Conservation (phyloP, 2,329 filamentous ascomycete species). For the Aspergillus luchuensis region DNA sequence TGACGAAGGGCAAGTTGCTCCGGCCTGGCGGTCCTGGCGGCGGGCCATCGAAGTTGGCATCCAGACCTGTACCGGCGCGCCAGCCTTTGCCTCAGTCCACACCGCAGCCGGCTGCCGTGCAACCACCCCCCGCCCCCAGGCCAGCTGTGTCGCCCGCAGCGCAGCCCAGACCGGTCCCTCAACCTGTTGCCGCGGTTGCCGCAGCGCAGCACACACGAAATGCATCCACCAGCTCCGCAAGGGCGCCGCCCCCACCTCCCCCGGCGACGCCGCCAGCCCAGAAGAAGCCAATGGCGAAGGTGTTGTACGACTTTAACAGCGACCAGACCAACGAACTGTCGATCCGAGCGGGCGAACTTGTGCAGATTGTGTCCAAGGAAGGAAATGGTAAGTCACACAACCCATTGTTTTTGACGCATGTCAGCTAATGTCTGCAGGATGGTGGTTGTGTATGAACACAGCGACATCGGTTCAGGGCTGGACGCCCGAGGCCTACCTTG, state of each 20-base stretch:
- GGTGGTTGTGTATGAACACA: slow-evolving; percentile 87
- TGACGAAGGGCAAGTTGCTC: slow-evolving; percentile 90
- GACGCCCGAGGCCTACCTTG: slow-evolving; percentile 91
- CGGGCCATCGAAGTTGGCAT: slow-evolving; percentile 70
- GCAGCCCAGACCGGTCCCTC: slow-evolving; percentile 52
- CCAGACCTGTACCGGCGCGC: slow-evolving; percentile 40
- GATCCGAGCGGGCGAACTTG: slow-evolving; percentile 74
- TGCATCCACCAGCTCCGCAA: slow-evolving; percentile 61
- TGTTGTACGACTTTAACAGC: slow-evolving; percentile 87
- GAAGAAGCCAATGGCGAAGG: slow-evolving; percentile 79
- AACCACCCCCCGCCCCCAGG: slow-evolving; percentile 33
- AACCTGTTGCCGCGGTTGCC: slow-evolving; percentile 37
- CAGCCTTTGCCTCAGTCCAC: slow-evolving; percentile 38
- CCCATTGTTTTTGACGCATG: background rate
- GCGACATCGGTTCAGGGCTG: slow-evolving; percentile 76
- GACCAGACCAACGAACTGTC: slow-evolving; percentile 83
- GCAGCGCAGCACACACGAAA: slow-evolving; percentile 51
- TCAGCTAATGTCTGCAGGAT: slow-evolving; percentile 61
- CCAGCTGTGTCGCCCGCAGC: slow-evolving; percentile 41
- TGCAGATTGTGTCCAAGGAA: slow-evolving; percentile 92
- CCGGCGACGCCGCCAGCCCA: slow-evolving; percentile 61
- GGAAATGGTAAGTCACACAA: slow-evolving; percentile 72
- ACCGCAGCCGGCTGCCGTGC: slow-evolving; percentile 33
- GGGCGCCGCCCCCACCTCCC: slow-evolving; percentile 67
- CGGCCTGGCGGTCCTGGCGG: slow-evolving; percentile 85